Conservation (phyloP, 192 early-diverging fungal genomes). For the Glomus cerebriforme region DNA sequence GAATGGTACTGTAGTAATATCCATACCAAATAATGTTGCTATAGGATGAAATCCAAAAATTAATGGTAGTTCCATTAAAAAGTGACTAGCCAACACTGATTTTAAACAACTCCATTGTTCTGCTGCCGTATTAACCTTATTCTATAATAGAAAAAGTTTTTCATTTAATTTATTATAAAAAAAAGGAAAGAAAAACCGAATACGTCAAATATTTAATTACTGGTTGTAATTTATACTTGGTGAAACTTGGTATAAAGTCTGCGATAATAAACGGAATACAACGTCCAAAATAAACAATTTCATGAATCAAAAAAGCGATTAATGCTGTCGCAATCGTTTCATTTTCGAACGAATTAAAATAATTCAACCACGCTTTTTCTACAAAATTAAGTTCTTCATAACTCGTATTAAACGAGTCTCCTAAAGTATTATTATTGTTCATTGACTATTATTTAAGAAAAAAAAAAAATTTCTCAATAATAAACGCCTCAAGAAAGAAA, state of each 20-base stretch:
- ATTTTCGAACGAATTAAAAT: conserved; percentile 44
- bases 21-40: conserved; percentile 82
- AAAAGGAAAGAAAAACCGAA: background rate
- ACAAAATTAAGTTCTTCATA: conserved; percentile 20
- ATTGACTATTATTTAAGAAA: too few relatives aligned
- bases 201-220: conserved; percentile 32
- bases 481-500: too few relatives aligned
- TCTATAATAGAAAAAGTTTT: conserved; percentile 36
- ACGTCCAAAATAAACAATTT: conserved; percentile 90
- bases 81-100: conserved; percentile 75
- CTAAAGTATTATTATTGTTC: background rate
- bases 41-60: conserved; percentile 87
- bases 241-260: conserved; percentile 84
- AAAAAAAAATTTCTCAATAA: too few relatives aligned
- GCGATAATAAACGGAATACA: conserved; percentile 84
- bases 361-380: conserved; percentile 17
- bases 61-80: conserved; percentile 83
- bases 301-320: conserved; percentile 84
- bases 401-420: background rate
- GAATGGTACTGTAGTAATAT: conserved; percentile 79
- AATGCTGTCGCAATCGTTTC: conserved; percentile 71
- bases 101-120: conserved; percentile 76
- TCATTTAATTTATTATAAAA: background rate
- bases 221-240: conserved; percentile 90
- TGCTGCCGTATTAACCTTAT: conserved; percentile 62